These are phyloP conservation scores for Monosporascus sp. DNA, from an alignment of 2,329 filamentous ascomycete species.

Conservation along the genomic window DNA sequence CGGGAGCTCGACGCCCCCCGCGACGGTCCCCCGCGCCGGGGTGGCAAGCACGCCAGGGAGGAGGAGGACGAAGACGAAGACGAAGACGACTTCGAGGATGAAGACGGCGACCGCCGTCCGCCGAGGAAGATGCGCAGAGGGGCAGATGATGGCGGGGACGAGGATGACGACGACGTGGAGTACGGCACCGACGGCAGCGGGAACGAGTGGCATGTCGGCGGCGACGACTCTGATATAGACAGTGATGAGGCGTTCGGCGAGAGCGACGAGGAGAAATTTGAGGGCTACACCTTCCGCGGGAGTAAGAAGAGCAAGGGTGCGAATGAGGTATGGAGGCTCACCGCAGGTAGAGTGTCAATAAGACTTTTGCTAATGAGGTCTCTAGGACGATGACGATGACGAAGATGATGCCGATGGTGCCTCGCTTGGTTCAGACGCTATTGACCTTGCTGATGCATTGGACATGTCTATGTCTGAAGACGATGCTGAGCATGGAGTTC, in stretches of 20 bases:
- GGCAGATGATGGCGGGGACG: conserved; percentile 43
- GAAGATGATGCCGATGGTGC: conserved; percentile 55
- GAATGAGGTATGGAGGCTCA: conserved; percentile 35
- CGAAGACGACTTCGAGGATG: conserved; percentile 56
- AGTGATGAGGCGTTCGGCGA: conserved; percentile 79
- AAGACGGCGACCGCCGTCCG: conserved; percentile 47
- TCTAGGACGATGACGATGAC: conserved; percentile 49
- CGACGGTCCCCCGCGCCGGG: conserved; percentile 18
- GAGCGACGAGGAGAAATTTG: conserved; percentile 80
- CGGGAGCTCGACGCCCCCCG: conserved; percentile 44
- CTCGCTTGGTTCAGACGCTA: conserved; percentile 53
- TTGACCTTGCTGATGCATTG: conserved; percentile 52
- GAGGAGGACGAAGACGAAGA: conserved; percentile 47
- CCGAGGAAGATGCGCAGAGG: conserved; percentile 36
- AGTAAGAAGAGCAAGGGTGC: conserved; percentile 34
- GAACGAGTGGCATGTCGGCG: conserved; percentile 76
- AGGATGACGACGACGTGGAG: conserved; percentile 57
- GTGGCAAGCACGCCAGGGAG: conserved; percentile 37
- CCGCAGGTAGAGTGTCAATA: neutral
- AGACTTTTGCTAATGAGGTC: conserved; percentile 16
- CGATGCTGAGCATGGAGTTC: conserved; percentile 43
- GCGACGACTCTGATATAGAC: conserved; percentile 60
- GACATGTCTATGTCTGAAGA: conserved; percentile 41
- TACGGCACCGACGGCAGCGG: conserved; percentile 80
- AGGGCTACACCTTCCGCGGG: conserved; percentile 59